phyloP scores from a whole-genome alignment of 192 early-diverging fungal species.

The Mortierella alpina region DNA sequence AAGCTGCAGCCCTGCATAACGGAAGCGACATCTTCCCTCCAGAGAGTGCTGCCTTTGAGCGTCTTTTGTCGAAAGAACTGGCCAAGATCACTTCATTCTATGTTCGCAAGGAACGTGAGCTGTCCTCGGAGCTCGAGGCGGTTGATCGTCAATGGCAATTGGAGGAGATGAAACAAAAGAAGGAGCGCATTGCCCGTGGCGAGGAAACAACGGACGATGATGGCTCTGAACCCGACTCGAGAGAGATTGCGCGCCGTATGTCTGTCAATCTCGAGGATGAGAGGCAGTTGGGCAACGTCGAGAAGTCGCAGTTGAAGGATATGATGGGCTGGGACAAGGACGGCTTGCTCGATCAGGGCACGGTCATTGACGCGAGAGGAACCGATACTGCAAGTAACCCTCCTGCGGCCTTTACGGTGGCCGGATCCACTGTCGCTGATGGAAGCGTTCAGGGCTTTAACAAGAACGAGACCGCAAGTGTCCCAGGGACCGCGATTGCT shows the following conservation, averaged over 20 bases:
- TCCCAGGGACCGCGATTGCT: slow-evolving; percentile 12
- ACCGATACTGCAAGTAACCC: slow-evolving; percentile 3
- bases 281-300: slow-evolving; percentile 15
- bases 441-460: slow-evolving; percentile 6
- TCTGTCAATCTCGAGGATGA: slow-evolving; percentile 41
- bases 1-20: slow-evolving; percentile 19
- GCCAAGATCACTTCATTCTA: slow-evolving; percentile 90
- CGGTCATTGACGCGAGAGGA: neutral
- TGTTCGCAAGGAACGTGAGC: slow-evolving; percentile 81
- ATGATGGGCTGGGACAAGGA: slow-evolving; percentile 50
- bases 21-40: slow-evolving; percentile 42
- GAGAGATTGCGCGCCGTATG: slow-evolving; percentile 21
- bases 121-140: slow-evolving; percentile 73
- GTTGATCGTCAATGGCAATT: slow-evolving; percentile 47
- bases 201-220: neutral
- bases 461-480: neutral
- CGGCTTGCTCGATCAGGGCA: slow-evolving; percentile 29
- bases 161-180: slow-evolving; percentile 26
- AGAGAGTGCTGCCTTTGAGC: slow-evolving; percentile 47
- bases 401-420: slow-evolving; percentile 4
- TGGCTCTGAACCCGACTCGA: neutral
- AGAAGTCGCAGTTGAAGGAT: slow-evolving; percentile 31
- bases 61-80: slow-evolving; percentile 53
- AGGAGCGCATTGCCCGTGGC: slow-evolving; percentile 12
- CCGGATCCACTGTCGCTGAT: slow-evolving; percentile 28